Percentiles rank a stretch among this genome's conserved stretches.
Evolutionary conservation across 768 basidiomycete genomes (phyloP).

Genomic region (Leucosporidium yakuticum): DNA sequence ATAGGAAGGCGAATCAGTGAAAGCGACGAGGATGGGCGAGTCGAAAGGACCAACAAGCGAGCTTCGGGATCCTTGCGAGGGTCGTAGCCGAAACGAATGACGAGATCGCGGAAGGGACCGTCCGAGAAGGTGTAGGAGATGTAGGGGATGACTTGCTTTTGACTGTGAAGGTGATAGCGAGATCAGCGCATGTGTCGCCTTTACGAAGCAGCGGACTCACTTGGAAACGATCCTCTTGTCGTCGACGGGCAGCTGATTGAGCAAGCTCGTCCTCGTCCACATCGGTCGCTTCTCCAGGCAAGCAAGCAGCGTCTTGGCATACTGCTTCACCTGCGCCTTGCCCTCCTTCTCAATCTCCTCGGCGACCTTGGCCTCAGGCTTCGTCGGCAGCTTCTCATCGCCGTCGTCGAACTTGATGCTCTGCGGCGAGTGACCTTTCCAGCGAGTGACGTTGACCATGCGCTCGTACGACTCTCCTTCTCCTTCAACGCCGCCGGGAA

Average conservation of each 20-base stretch:
- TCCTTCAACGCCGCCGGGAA: too few species aligned
- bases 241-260: constrained; percentile 66
- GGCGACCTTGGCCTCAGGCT: too few species aligned
- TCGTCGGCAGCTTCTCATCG: too few species aligned
- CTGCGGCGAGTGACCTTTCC: constrained; percentile 3
- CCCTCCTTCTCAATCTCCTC: too few species aligned
- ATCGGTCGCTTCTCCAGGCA: constrained; percentile 65
- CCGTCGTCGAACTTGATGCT: constrained; percentile 21
- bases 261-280: constrained; percentile 80
- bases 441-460: constrained; percentile 72
- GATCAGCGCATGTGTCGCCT: not conserved
- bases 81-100: constrained; percentile 81
- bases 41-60: constrained; percentile 58
- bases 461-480: constrained; percentile 60
- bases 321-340: too few species aligned
- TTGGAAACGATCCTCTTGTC: constrained; percentile 70
- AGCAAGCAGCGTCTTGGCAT: too few species aligned
- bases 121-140: constrained; percentile 83
- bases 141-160: constrained; percentile 27
- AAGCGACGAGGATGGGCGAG: not conserved
- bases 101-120: constrained; percentile 87
- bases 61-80: constrained; percentile 68
- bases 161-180: not conserved
- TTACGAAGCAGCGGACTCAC: constrained; percentile 48
- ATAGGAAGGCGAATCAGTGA: constrained; percentile 6